A percentile compares a stretch with the other conserved stretches of the same genome.
These are phyloP conservation scores for Trichoderma aggressivum DNA, from an alignment of 2,329 filamentous ascomycete genomes.

Conservation along the genomic window DNA sequence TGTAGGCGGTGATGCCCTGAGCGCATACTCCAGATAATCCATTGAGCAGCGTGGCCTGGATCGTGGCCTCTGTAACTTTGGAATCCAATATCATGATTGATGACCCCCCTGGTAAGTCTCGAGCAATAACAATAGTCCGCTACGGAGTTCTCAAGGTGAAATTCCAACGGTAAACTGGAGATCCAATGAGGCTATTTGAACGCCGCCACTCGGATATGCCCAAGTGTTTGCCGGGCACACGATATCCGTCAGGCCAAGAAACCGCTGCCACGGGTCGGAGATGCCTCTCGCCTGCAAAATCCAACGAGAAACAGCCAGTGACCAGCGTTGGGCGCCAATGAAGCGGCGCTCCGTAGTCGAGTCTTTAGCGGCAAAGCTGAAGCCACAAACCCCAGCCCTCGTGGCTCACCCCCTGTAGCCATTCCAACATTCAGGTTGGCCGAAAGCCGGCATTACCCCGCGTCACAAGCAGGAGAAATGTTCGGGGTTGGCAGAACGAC, in stretches of 20 bases:
- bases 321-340: not conserved
- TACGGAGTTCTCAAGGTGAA: not conserved
- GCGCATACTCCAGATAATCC: slow-evolving; percentile 6
- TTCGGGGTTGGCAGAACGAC: not conserved
- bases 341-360: not conserved
- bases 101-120: not conserved
- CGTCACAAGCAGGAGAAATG: slow-evolving; percentile 8
- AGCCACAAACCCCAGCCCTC: not conserved
- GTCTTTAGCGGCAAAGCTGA: slow-evolving; percentile 3
- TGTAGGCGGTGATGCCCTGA: slow-evolving; percentile 13
- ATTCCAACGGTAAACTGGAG: not conserved
- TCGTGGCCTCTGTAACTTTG: slow-evolving; percentile 13
- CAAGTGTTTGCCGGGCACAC: not conserved
- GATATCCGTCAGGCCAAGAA: slow-evolving; percentile 12
- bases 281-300: not conserved
- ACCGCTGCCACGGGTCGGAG: not conserved
- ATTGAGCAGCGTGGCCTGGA: slow-evolving; percentile 14
- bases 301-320: not conserved
- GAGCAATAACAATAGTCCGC: not conserved
- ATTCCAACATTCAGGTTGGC: slow-evolving; percentile 6
- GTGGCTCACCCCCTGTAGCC: not conserved
- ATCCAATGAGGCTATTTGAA: slow-evolving; percentile 17
- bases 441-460: slow-evolving; percentile 10
- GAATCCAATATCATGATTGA: slow-evolving; percentile 6
- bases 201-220: slow-evolving; percentile 8